Percentiles rank a stretch among this genome's conserved stretches.
phyloP scores from a whole-genome alignment of 2,329 filamentous ascomycete genomes.

The Ascochyta koolunga region DNA sequence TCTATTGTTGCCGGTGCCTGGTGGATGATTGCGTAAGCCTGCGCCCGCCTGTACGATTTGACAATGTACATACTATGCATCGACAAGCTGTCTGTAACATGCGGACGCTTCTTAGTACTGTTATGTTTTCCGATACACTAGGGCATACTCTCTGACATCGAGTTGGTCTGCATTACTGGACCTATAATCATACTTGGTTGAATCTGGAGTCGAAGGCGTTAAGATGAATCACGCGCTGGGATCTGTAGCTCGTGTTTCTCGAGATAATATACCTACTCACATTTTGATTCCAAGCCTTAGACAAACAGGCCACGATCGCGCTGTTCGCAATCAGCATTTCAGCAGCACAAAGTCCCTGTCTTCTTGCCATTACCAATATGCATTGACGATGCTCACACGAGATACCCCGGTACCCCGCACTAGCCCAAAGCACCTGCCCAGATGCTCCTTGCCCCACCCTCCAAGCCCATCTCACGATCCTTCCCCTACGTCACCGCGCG shows the following conservation, averaged over 20 bases:
- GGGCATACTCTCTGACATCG: background rate
- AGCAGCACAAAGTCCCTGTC: background rate
- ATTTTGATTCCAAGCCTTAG: too few relatives aligned
- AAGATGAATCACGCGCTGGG: background rate
- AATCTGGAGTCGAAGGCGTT: slow-evolving; percentile 14
- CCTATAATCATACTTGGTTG: slow-evolving; percentile 10
- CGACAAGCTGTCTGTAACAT: background rate
- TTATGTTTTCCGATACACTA: slow-evolving; percentile 6
- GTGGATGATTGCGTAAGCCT: slow-evolving; percentile 56
- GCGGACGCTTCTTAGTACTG: background rate
- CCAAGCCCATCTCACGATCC: slow-evolving; percentile 17
- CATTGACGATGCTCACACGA: background rate
- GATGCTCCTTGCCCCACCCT: slow-evolving; percentile 16
- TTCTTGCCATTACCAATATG: background rate
- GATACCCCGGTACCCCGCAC: slow-evolving; percentile 3
- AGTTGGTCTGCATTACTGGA: background rate
- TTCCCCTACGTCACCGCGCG: slow-evolving; percentile 34
- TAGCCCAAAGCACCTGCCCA: slow-evolving; percentile 11
- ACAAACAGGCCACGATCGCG: too few relatives aligned
- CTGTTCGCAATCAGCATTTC: background rate
- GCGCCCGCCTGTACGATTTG: background rate
- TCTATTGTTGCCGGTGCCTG: slow-evolving; percentile 62
- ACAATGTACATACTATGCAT: background rate
- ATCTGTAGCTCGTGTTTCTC: background rate
- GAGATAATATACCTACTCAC: slow-evolving; percentile 7